Evolutionary conservation across 116 monocot species (phyloP), one percentile per base, ranked within the genome.

Genomic region (Iris pallida): DNA sequence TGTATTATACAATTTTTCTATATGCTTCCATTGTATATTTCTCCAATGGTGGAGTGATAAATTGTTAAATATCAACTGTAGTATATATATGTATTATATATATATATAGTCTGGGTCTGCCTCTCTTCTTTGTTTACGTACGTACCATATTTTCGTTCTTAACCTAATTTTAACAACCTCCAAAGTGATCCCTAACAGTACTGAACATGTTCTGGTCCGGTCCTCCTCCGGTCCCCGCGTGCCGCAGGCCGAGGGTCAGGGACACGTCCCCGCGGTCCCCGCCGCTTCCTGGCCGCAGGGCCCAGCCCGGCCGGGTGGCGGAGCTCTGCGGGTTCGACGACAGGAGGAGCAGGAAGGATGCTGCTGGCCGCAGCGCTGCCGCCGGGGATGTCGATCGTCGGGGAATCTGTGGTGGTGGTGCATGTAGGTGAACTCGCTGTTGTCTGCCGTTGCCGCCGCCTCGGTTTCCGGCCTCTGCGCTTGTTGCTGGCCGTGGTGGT

Each of bases 221-320:
- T 53, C 46, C 20, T 20, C 64, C 6, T 76, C 77, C 14, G 73
- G 42, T 70, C 20, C 77, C 78, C 43, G 66, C 70, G n/a, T 82
- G 82, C 61, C 62, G 82, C 11, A 82, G 80, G n/a, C 85, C 85
- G 16, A 85, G 65, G 8, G 85, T 85, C 19, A 85, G 85, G 44
- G 85, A 86, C 41, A 86, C 76, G 72, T 85, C 85, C 17, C 81
- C 13, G 71, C 42, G 8, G 73, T 9, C 2, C 63, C 73, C 0
- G 43, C 61, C 66, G 16, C 53, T 52, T 60, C 14, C 42, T 15
- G 51, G 64, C 49, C 5, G 59, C 59, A 11, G 59, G 59, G 11
- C 59, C 59, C 59, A 42, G 41, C 11, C 30, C 59, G 0, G 53
- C 40, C 4, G 74, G 48, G 7, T 13, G 3, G 7, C 20, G 3